Evolutionary conservation across 192 early-diverging fungal species (phyloP), one percentile per base, ranked within the genome.

Genomic region (Backusella tarrabulga): DNA sequence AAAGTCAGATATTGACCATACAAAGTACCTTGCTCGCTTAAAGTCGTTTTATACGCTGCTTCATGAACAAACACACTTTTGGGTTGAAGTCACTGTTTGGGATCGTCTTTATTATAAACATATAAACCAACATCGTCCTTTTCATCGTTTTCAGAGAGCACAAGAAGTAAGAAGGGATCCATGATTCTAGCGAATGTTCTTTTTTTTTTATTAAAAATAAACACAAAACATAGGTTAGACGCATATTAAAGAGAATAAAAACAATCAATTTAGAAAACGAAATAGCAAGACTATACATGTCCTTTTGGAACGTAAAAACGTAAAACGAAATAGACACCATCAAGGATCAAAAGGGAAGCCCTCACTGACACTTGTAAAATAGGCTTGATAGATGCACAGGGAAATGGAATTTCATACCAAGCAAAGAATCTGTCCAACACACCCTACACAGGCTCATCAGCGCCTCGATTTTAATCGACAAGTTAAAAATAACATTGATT

Each of bases 51-150:
- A 35, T 26, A 19, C 21, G 19, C 38, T 44, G 3, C 67, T 79
- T 44, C 4, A 50, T 38, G n/a, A 42, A 6, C 34, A 36, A 66
- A 41, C 4, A 14, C 40, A 46, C 23, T 77, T 82, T 70, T 82
- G 80, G 80, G 41, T 72, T 21, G 80, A 82, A 34, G 73, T 82
- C 0, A 71, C 76, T 2, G 9, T 82, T 19, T 42, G 74, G 32
- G 76, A 82, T 21, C 50, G 70, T 32, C 50, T 78, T 32, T 38
- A 77, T 44, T 82, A 82, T 35, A 82, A 78, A 44, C 67, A 78
- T 52, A 44, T 63, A 8, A 82, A 82, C 56, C 80, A 82, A 38
- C 80, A 82, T 44, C 72, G 80, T 1, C 80, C 75, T 34, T 82
- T 78, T 41, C 76, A 68, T 23, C 68, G 76, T 8, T 82, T 78